A percentile compares a stretch with the other conserved stretches of the same genome.
Conservation (phyloP, 768 basidiomycete species). For the Mycena maculata region DNA sequence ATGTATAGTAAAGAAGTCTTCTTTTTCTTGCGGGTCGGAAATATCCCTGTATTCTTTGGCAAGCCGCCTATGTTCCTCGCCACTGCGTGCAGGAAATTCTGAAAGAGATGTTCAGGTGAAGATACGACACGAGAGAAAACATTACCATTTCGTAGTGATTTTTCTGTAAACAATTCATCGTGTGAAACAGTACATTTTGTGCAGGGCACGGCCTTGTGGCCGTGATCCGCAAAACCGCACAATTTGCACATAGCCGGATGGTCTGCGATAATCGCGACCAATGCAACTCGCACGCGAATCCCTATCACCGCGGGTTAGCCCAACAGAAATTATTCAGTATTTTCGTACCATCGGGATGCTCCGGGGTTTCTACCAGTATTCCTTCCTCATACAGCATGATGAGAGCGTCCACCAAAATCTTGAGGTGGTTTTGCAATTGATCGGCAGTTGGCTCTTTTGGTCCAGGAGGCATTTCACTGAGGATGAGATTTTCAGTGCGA, state of each 20-base stretch:
- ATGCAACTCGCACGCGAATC: constrained; percentile 35
- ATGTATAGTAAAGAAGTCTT: constrained; percentile 28
- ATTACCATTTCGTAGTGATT: constrained; percentile 25
- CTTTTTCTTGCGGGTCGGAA: background rate
- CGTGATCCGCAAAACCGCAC: constrained; percentile 41
- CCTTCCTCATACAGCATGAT: constrained; percentile 41
- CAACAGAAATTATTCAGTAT: too few relatives aligned
- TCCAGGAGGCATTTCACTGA: constrained; percentile 37
- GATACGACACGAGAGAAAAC: background rate
- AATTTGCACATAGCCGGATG: constrained; percentile 45
- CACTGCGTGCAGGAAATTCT: background rate
- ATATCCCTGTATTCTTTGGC: background rate
- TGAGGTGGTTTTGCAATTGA: constrained; percentile 42
- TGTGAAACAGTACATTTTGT: constrained; percentile 37
- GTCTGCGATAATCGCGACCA: constrained; percentile 43
- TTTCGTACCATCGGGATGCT: constrained; percentile 34
- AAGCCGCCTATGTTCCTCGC: constrained; percentile 5
- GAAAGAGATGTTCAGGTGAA: background rate
- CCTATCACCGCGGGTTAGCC: too few relatives aligned
- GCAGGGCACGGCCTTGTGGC: constrained; percentile 38
- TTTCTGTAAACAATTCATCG: constrained; percentile 26
- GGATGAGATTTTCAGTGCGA: constrained; percentile 28
- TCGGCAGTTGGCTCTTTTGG: constrained; percentile 42
- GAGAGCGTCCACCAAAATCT: constrained; percentile 44
- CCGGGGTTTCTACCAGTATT: constrained; percentile 28